A percentile compares a stretch with the other conserved stretches of the same genome.
phyloP scores from a whole-genome alignment of 371 early-diverging fungal genomes.

The Saksenaea vasiformis region DNA sequence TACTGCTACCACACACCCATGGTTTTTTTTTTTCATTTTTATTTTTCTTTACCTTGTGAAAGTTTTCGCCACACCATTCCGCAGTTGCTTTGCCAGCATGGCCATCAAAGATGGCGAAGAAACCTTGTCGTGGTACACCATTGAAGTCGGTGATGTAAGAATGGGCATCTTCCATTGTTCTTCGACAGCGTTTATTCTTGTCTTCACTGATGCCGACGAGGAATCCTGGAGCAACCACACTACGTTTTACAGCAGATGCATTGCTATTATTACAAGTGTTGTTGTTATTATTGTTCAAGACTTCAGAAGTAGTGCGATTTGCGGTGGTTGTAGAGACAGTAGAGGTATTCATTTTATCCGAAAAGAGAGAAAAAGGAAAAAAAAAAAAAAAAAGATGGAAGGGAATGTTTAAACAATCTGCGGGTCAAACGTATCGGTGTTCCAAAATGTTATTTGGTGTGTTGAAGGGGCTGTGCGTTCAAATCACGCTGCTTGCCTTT shows the following conservation, averaged over 20 bases:
- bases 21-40: constrained; percentile 1
- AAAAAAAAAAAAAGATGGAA: not conserved
- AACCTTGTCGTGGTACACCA: constrained; percentile 79
- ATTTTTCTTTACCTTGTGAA: constrained; percentile 68
- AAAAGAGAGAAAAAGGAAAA: constrained; percentile 4
- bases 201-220: constrained; percentile 80
- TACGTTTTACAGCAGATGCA: not conserved
- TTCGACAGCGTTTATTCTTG: constrained; percentile 84
- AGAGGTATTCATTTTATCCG: not conserved
- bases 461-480: not conserved
- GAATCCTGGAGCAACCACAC: constrained; percentile 37
- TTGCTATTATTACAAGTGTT: not conserved
- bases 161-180: constrained; percentile 99
- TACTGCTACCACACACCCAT: no score
- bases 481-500: no score
- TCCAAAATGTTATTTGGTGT: not conserved
- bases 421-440: not conserved
- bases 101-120: constrained; percentile 97
- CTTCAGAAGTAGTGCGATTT: not conserved
- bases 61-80: constrained; percentile 92
- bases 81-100: constrained; percentile 96
- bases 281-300: not conserved
- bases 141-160: constrained; percentile 79
- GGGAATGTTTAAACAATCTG: not conserved
- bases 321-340: not conserved